Percentiles rank a stretch among this genome's conserved stretches.
phyloP scores from a whole-genome alignment of 2,329 filamentous ascomycete genomes.

The Fusarium xylarioides region DNA sequence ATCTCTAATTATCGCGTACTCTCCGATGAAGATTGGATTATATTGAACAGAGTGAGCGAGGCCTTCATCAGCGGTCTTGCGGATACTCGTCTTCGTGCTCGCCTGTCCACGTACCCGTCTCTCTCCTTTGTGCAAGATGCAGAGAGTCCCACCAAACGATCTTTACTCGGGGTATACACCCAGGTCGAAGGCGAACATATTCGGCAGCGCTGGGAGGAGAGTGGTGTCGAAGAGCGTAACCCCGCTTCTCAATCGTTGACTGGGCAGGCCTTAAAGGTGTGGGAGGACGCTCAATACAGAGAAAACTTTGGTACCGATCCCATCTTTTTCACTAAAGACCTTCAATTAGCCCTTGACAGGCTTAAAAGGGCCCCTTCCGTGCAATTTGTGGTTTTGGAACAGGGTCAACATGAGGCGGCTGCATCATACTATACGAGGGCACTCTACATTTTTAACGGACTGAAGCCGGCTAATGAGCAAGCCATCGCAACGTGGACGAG shows the following conservation, averaged over 20 bases:
- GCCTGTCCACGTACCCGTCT: conserved; percentile 58
- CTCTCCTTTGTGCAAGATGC: conserved; percentile 49
- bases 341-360: conserved; percentile 58
- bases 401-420: conserved; percentile 62
- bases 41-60: conserved; percentile 61
- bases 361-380: conserved; percentile 63
- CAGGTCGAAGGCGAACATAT: conserved; percentile 67
- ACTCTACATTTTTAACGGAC: conserved; percentile 34
- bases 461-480: conserved; percentile 14
- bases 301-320: conserved; percentile 56
- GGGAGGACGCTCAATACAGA: conserved; percentile 56
- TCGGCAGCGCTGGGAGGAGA: conserved; percentile 51
- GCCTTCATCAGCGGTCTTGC: conserved; percentile 65
- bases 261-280: conserved; percentile 52
- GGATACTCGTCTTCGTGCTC: conserved; percentile 56
- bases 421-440: conserved; percentile 59
- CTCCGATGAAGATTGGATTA: conserved; percentile 53
- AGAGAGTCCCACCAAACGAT: conserved; percentile 50
- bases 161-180: conserved; percentile 62
- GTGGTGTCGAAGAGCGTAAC: conserved; percentile 30
- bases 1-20: conserved; percentile 57
- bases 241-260: conserved; percentile 41
- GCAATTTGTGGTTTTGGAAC: conserved; percentile 62
- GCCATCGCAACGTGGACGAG: conserved; percentile 4
- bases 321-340: conserved; percentile 60